Base-by-base conservation (phyloP, 208 protist species). In the Lotmaria passim region DNA sequence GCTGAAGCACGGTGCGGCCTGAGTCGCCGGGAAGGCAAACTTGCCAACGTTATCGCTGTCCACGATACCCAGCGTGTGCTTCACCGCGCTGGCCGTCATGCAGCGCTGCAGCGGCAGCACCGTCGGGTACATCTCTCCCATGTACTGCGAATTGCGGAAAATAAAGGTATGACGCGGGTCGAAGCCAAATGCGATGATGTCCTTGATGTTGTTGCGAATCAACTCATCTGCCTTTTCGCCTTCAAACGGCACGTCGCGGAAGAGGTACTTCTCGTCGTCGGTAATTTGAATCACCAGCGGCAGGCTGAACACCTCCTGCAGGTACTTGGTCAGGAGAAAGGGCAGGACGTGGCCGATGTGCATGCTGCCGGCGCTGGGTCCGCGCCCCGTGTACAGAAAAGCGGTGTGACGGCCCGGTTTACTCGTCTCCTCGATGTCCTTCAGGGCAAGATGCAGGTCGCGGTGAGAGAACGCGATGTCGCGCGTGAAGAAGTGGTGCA, bases 181-280 rank as follows among this genome's bases (percentile, higher is more conserved):
- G 82, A 99, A 99, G 47, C 98, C 99, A 73, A 98, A 96, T 12
- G 99, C 98, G 71, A 99, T 99, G 72, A 99, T 99, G 85, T 99
- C 99, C 66, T 99, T 99, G 33, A 97, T 96, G 85, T 99, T 99
- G 75, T 98, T 94, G 24, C 58, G 47, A 7, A 94, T 93, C n/a
- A 98, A 70, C 23, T 83, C 62, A 31, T 93, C 76, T 10, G 78
- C 73, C 68, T 94, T 82, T 11, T 93, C 86, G 8, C 98, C 70
- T 12, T 81, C 75, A 39, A 98, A 80, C 11, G 84, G 84, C 0
- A 96, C 75, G 69, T 97, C 93, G 58, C 99, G 99, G 75, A 98
- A 99, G 38, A 99, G 89, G 58, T 94, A 99, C 83, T 99, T 99
- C 76, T 99, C 99, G 79, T 99, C 99, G 72, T 99, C 99, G 21